A percentile compares a stretch with the other conserved stretches of the same genome.
Evolutionary conservation across 495 filamentous ascomycete species (phyloP).

Genomic region (Aspergillus asperescens): DNA sequence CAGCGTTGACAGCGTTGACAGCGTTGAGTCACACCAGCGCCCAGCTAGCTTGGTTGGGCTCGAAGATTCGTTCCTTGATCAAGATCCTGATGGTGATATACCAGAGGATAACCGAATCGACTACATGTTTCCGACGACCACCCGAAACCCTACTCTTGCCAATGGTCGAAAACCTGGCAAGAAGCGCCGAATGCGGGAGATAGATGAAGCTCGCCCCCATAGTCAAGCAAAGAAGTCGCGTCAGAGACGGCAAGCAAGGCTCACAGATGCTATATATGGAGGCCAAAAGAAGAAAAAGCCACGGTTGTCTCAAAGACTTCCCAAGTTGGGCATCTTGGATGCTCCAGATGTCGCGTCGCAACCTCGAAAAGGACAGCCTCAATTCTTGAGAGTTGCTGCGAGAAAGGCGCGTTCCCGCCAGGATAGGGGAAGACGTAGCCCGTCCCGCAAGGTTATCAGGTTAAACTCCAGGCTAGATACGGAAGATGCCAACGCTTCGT

Average conservation of each 20-base stretch:
- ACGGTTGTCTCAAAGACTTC: conserved; percentile 30
- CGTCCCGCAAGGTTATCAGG: conserved; percentile 66
- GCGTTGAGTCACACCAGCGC: conserved; percentile 2
- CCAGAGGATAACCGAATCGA: conserved; percentile 56
- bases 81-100: conserved; percentile 35
- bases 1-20: neutral
- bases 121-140: conserved; percentile 45
- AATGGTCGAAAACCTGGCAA: conserved; percentile 34
- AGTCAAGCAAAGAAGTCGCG: conserved; percentile 25
- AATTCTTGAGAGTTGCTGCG: conserved; percentile 73
- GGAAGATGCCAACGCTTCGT: conserved; percentile 59
- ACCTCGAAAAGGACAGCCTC: conserved; percentile 43
- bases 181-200: conserved; percentile 29
- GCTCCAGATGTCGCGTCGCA: conserved; percentile 44
- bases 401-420: conserved; percentile 57
- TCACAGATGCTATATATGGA: conserved; percentile 31
- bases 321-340: conserved; percentile 69
- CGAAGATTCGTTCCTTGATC: conserved; percentile 23
- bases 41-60: conserved; percentile 15
- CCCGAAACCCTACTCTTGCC: conserved; percentile 23
- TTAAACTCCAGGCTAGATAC: conserved; percentile 70
- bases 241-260: conserved; percentile 29
- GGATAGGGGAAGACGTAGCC: conserved; percentile 66
- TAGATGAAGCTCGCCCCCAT: conserved; percentile 9
- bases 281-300: conserved; percentile 25